Percentiles rank a stretch among this genome's conserved stretches.
Conservation (phyloP, 1,284 basidiomycete genomes). For the Vanrija sp. region DNA sequence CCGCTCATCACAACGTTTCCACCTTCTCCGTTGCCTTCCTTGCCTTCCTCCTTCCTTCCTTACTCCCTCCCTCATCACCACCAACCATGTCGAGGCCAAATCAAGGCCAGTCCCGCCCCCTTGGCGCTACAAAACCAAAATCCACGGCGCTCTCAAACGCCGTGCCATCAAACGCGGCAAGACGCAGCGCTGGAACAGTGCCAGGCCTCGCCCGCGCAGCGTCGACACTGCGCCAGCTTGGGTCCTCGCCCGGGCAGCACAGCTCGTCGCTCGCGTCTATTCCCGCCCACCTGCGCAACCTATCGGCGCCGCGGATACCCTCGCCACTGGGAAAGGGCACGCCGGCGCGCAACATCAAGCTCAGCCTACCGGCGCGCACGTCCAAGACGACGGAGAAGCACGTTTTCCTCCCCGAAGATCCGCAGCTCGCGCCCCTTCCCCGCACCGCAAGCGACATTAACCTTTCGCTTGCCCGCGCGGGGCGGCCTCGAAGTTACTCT, state of each 20-base stretch:
- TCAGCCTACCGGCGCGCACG: constrained; percentile 60
- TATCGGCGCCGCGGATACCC: constrained; percentile 43
- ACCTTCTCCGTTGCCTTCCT: not conserved
- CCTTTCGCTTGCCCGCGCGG: constrained; percentile 17
- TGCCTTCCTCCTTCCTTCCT: not conserved
- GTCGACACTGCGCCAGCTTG: constrained; percentile 41
- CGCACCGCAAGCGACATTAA: constrained; percentile 21
- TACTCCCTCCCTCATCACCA: not conserved
- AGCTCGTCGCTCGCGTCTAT: constrained; percentile 30
- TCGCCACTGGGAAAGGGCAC: constrained; percentile 48
- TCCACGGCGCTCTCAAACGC: not conserved
- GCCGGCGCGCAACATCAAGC: constrained; percentile 37
- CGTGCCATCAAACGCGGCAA: constrained; percentile 16
- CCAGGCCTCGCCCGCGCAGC: constrained; percentile 47
- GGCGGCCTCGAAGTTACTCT: not conserved
- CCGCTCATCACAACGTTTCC: not conserved
- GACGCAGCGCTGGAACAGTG: constrained; percentile 37
- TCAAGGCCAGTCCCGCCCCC: constrained; percentile 26
- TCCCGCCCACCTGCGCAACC: constrained; percentile 44
- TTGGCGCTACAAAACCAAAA: constrained; percentile 25
- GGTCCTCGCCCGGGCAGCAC: constrained; percentile 14
- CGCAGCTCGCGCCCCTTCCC: constrained; percentile 76
- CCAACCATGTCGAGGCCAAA: constrained; percentile 42
- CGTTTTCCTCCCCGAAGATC: constrained; percentile 82
- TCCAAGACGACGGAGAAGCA: constrained; percentile 91